Percentiles rank a stretch among this genome's conserved stretches.
Evolutionary conservation across 495 filamentous ascomycete species (phyloP).

Genomic region (Trichoderma parareesei): DNA sequence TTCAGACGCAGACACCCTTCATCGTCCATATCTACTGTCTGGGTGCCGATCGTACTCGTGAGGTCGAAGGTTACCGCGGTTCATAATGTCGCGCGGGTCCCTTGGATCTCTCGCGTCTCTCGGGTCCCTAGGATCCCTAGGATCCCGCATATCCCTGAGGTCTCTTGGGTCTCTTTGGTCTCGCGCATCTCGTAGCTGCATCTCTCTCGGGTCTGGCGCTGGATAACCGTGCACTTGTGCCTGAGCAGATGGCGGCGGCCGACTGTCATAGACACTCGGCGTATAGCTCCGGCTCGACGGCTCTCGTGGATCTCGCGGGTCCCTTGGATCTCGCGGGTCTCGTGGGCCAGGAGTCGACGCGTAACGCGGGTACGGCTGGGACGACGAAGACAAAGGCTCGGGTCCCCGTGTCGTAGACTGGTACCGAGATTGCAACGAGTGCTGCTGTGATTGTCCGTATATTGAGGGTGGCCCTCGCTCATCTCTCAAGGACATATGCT

Average conservation of each 20-base stretch:
- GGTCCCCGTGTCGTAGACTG: neutral
- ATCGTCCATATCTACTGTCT: slow-evolving; percentile 3
- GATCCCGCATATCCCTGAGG: slow-evolving; percentile 2
- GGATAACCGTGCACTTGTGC: slow-evolving; percentile 16
- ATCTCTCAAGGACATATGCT: slow-evolving; percentile 28
- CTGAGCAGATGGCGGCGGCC: slow-evolving; percentile 18
- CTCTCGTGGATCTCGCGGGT: slow-evolving; percentile 13
- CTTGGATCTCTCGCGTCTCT: slow-evolving; percentile 11
- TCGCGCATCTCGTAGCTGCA: slow-evolving; percentile 8
- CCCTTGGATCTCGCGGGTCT: slow-evolving; percentile 9
- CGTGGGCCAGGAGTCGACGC: slow-evolving; percentile 23
- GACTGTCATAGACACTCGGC: slow-evolving; percentile 21
- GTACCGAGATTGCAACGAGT: slow-evolving; percentile 11
- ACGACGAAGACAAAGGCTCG: neutral
- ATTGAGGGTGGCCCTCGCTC: slow-evolving; percentile 12
- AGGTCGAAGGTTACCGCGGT: neutral
- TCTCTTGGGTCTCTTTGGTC: slow-evolving; percentile 11
- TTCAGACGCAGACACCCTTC: neutral
- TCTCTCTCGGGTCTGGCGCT: slow-evolving; percentile 15
- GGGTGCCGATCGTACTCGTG: slow-evolving; percentile 9
- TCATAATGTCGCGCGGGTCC: slow-evolving; percentile 9
- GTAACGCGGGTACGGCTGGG: slow-evolving; percentile 20
- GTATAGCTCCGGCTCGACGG: slow-evolving; percentile 23
- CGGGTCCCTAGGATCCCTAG: slow-evolving; percentile 7
- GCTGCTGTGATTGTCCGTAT: slow-evolving; percentile 13